Conservation (phyloP, 768 basidiomycete species). For the Serendipita sp. region DNA sequence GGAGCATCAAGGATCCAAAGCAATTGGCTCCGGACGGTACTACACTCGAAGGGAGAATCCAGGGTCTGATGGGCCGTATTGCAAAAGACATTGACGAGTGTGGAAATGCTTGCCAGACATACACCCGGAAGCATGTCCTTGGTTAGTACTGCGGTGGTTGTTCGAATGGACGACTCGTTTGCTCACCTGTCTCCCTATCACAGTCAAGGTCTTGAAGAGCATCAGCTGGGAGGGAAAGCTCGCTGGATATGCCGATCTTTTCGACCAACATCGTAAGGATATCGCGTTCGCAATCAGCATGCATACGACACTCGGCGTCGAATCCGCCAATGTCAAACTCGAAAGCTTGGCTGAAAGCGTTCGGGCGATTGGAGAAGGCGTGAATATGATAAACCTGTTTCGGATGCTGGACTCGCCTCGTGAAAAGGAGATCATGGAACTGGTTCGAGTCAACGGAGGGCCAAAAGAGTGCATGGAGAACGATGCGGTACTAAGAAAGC, state of each 20-base stretch:
- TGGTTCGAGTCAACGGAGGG: slow-evolving; percentile 28
- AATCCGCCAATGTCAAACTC: slow-evolving; percentile 13
- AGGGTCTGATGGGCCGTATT: slow-evolving; percentile 18
- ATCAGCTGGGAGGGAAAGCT: slow-evolving; percentile 19
- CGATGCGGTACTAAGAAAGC: slow-evolving; percentile 18
- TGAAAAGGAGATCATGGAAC: slow-evolving; percentile 24
- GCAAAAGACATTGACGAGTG: slow-evolving; percentile 29
- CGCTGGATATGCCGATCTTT: slow-evolving; percentile 14
- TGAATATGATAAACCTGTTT: slow-evolving; percentile 10
- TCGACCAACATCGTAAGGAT: slow-evolving; percentile 7
- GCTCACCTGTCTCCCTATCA: too few species aligned
- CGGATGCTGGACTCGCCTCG: slow-evolving; percentile 25
- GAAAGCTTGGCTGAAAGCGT: slow-evolving; percentile 7
- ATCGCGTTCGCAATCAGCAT: too few species aligned
- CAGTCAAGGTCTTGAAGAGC: slow-evolving; percentile 15
- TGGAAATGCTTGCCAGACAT: slow-evolving; percentile 31
- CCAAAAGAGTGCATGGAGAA: slow-evolving; percentile 21
- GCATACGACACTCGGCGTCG: slow-evolving; percentile 12
- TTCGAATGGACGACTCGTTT: not conserved
- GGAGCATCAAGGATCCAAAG: slow-evolving; percentile 17
- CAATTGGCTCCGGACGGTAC: slow-evolving; percentile 22
- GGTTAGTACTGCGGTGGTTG: slow-evolving; percentile 12
- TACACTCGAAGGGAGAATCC: slow-evolving; percentile 20
- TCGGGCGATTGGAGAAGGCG: slow-evolving; percentile 8
- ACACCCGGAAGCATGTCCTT: slow-evolving; percentile 29